phyloP scores from a whole-genome alignment of 148 eudicot genomes.

The Bassia scoparia region DNA sequence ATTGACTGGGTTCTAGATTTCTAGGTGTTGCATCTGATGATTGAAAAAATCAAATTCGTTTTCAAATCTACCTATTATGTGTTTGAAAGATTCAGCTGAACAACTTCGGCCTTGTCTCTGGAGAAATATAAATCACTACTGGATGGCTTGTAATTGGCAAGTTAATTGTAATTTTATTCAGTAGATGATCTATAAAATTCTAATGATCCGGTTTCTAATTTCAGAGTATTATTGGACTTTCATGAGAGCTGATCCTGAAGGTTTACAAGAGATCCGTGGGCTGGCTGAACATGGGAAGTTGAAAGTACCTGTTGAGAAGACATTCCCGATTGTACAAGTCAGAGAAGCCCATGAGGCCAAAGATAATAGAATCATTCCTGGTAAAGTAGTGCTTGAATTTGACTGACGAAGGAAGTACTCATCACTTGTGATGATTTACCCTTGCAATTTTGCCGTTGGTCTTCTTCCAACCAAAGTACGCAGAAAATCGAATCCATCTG shows the following conservation, averaged over 20 bases:
- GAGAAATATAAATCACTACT: not conserved
- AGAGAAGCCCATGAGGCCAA: conserved; percentile 90
- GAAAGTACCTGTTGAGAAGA: conserved; percentile 78
- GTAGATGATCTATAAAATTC: not conserved
- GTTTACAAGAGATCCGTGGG: conserved; percentile 67
- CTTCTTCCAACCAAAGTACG: not conserved
- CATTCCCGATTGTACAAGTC: conserved; percentile 71
- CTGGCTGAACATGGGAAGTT: conserved; percentile 72
- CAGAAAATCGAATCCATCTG: conserved; percentile 9
- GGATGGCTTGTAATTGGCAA: not conserved
- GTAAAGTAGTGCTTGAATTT: conserved; percentile 88
- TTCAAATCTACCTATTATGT: not conserved
- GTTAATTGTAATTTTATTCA: not conserved
- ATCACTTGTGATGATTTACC: not conserved
- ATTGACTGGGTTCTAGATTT: not conserved
- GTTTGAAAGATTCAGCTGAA: not conserved
- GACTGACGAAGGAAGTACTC: conserved; percentile 31
- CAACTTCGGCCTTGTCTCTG: not conserved
- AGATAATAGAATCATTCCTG: conserved; percentile 62
- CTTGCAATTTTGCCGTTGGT: not conserved
- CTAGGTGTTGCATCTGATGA: not conserved
- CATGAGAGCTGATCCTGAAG: conserved; percentile 95
- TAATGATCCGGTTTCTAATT: not conserved
- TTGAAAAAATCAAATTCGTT: not conserved
- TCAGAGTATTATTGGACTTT: conserved; percentile 85